Conservation (phyloP, 23 red algal species). For the Gracilaria gracilis region DNA sequence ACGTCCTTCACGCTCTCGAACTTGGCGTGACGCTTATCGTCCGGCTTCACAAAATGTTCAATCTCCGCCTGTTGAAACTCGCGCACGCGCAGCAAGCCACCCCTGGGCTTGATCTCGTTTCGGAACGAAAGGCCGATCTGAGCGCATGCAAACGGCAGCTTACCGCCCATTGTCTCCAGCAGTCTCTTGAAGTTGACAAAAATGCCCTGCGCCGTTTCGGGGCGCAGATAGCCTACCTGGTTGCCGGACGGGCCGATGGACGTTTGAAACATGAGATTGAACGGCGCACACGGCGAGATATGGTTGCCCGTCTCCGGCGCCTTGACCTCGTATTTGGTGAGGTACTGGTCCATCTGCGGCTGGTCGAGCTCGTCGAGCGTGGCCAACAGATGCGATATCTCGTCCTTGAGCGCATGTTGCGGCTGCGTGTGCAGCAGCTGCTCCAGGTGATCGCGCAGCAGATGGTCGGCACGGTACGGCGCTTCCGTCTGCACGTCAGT, state of each 20-base stretch:
- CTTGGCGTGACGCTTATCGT: conserved; percentile 88
- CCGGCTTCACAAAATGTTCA: conserved; percentile 98
- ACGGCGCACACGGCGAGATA: conserved; percentile 74
- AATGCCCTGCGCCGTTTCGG: conserved; percentile 99
- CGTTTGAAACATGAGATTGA: conserved; percentile 99
- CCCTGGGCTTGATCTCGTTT: conserved; percentile 95
- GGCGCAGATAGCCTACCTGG: conserved; percentile 85
- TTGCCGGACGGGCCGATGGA: conserved; percentile 90
- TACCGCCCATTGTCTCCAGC: conserved; percentile 84
- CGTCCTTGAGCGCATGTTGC: conserved; percentile 6
- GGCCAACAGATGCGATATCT: conserved; percentile 52
- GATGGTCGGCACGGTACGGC: conserved; percentile 92
- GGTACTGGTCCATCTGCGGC: conserved; percentile 67
- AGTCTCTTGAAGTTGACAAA: conserved; percentile 99
- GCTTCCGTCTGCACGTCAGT: conserved; percentile 75
- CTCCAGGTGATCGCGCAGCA: conserved; percentile 82
- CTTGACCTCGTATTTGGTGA: conserved; percentile 67
- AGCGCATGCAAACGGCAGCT: conserved; percentile 96
- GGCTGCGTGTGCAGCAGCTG: conserved; percentile 10
- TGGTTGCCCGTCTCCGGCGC: conserved; percentile 86
- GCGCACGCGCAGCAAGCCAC: conserved; percentile 91
- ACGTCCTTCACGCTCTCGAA: conserved; percentile 72
- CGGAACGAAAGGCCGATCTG: conserved; percentile 98
- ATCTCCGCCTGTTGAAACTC: conserved; percentile 99
- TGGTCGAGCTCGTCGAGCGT: conserved; percentile 84